A percentile compares a stretch with the other conserved stretches of the same genome.
These are phyloP conservation scores for Carpinus viminea DNA, from an alignment of 306 rosid genomes.

Conservation along the genomic window DNA sequence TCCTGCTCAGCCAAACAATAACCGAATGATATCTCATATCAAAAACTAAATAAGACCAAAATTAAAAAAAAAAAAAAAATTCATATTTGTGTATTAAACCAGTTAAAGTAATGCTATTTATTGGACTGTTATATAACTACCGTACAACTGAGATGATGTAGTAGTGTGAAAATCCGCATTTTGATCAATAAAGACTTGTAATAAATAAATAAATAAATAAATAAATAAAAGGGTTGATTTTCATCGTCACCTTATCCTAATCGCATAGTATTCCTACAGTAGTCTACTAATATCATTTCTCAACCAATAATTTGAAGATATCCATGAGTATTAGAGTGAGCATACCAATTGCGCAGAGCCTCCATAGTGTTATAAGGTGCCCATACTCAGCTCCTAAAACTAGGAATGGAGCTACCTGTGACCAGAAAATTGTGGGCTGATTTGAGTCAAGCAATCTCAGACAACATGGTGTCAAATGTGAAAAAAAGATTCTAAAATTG, in stretches of 20 bases:
- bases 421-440: constrained; percentile 18
- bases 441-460: constrained; percentile 19
- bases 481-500: not conserved
- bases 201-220: no score
- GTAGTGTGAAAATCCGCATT: no score
- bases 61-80: constrained; percentile 11
- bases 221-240: no score
- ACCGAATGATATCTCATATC: not conserved
- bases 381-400: constrained; percentile 85
- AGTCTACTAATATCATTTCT: no score
- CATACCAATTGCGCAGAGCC: constrained; percentile 76
- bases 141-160: no score
- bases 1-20: constrained; percentile 43
- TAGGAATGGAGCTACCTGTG: constrained; percentile 77
- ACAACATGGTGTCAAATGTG: not conserved
- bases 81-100: no score
- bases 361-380: constrained; percentile 72
- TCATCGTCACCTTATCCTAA: no score
- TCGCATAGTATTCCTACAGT: no score
- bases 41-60: not conserved
- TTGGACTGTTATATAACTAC: no score
- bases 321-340: constrained; percentile 1
- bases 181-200: no score
- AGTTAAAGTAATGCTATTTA: no score
- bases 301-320: not conserved